Evolutionary conservation across 2,329 filamentous ascomycete genomes (phyloP), one percentile per base, ranked within the genome.

Genomic region (Cytospora mali): DNA sequence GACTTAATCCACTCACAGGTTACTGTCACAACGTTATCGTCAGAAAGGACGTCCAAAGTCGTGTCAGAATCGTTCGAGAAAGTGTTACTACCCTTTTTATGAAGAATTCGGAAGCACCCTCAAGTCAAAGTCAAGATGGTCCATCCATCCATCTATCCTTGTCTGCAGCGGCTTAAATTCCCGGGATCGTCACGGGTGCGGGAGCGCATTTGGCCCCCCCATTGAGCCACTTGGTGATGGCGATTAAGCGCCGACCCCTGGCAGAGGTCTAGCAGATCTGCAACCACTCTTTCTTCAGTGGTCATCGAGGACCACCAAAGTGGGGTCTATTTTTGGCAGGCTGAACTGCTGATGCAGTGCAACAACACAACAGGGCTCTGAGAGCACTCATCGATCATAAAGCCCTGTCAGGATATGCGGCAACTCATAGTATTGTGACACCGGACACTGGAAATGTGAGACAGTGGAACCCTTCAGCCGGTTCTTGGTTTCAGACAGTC

Each of bases 311-410:
- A 6, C 33, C 33, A 4, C 9, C 2, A 54, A 61, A 25, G 59
- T 61, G 59, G 59, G 59, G 59, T 49, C 61, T 62, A 62, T 62
- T 62, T 62, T 54, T 58, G 48, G 61, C 35, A 6, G 35, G 4
- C 35, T 39, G 35, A 4, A 1, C 35, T 18, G 35, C 35, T 39
- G 14, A 39, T n/a, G 35, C 42, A 46, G 42, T 46, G 42, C 42
- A 46, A 21, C 42, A 23, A 21, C 42, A 23, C 42, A 46, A 23
- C n/a, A 18, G 18, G 6, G 6, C 9, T 21, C 39, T 21, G n/a
- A 39, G 3, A 14, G 16, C 33, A 39, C 33, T 42, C 6, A 18
- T 2, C 6, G 16, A n/a, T 18, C 35, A 18, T 42, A 14, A 35
- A 16, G 33, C 33, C 33, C 2, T 35, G 33, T 35, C 33, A n/a